Evolutionary conservation across 805 yeast species (phyloP), one percentile per base, ranked within the genome.

Genomic region (Yamadazyma insecticola): DNA sequence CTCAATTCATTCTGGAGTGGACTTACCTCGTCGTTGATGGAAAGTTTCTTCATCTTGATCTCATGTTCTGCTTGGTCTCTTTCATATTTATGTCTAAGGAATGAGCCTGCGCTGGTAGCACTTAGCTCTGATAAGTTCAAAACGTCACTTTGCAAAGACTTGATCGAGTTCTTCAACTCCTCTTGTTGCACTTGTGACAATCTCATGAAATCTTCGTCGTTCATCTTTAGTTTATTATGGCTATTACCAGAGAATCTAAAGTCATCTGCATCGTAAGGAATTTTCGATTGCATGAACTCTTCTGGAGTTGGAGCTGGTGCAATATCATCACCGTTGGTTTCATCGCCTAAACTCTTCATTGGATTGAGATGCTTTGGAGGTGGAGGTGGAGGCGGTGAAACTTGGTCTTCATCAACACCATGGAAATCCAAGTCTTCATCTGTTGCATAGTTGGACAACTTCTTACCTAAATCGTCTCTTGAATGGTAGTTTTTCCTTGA

Each of bases 31-130:
- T 52, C 60, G 15, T 43, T 38, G 7, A 56, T 28, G 4, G 53
- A 36, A 27, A 60, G 26, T 5, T 40, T 44, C 13, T 45, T 39
- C 32, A 58, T 26, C 23, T 51, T 44, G 2, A 41, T 13, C 26
- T 52, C 55, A 31, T 37, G 45, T 10, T 45, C 48, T 10, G 38
- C 41, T 16, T 47, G 32, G 13, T 57, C 62, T 26, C 44, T 52
- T 21, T 78, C 78, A 48, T 63, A 67, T 45, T 72, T 81, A 51
- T 86, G 94, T 48, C 95, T 72, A 27, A 79, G 77, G 36, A 78
- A 77, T 18, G 94, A 83, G 0, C 94, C 95, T 1, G 95, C 95
- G 40, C 92, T 81, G 0, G 95, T 83, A 4, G 95, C 95, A 59
- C 92, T 82, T 40, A 83, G 71, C 51, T 84, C 92, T 21, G 88